Base-by-base conservation (phyloP, 495 filamentous ascomycete species). In the Wilcoxina mikolae region DNA sequence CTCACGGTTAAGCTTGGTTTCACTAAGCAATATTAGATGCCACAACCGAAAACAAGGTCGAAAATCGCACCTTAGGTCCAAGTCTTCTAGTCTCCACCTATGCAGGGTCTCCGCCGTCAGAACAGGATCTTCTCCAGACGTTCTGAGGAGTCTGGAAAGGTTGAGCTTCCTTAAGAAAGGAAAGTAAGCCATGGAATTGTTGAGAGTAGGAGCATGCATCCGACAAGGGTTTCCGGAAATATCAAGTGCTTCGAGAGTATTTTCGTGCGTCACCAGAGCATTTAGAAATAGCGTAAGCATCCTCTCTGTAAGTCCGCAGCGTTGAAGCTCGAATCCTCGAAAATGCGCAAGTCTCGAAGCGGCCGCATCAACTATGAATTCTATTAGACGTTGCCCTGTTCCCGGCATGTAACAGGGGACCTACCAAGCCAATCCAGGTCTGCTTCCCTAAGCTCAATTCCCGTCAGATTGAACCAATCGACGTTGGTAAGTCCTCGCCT, bases 381-480 rank as follows among this genome's bases (percentile, higher is more conserved):
- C 23, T 5, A 33, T 59, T 39, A 61, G 53, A 43, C 39, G 43
- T 31, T 2, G 18, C 23, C 3, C 35, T 0, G 22, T 52, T 10
- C 7, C 17, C 10, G 38, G 20, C 18, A 33, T 29, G 0, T 35
- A 20, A 18, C 24, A 11, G 10, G 38, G 50, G 15, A 58, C 69
- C 57, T 58, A 71, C 69, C 63, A 28, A 74, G 58, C 59, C 70
- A 71, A 54, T 88, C 83, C 41, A 93, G 68, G 68, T 93, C 87
- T 1, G 78, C 78, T 44, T 91, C 84, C 31, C 81, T 82, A n/a
- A 93, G 73, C 58, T 82, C 76, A 62, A 94, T 94, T 11, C 85
- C 86, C 53, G 80, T 87, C 51, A 96, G 68, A 43, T 77, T 77
- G 43, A 96, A 78, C 78, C 81, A 94, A 67, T 81, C 85, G 52